Evolutionary conservation across 805 yeast genomes (phyloP).

Genomic region (Starmerella stellata): DNA sequence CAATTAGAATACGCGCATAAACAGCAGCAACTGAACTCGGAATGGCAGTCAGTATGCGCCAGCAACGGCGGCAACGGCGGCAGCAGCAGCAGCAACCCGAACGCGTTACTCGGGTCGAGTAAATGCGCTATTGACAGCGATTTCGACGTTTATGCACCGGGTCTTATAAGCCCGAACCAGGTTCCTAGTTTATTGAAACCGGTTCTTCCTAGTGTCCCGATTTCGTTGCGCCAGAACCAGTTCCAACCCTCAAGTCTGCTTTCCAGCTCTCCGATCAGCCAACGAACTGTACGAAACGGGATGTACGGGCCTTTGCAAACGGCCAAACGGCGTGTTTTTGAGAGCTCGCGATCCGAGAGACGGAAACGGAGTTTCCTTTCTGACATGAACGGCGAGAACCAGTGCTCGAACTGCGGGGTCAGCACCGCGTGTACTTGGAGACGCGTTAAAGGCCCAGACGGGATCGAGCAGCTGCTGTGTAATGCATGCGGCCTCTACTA

Average conservation of each 20-base stretch:
- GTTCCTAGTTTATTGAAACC: constrained; percentile 3
- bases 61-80: background rate
- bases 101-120: background rate
- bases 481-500: constrained; percentile 24
- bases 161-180: background rate
- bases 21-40: background rate
- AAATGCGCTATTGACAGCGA: background rate
- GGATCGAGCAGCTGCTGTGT: constrained; percentile 13
- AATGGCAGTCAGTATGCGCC: background rate
- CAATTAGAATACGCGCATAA: background rate
- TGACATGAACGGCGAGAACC: constrained; percentile 3
- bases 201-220: constrained; percentile 6
- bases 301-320: too few species aligned
- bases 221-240: background rate
- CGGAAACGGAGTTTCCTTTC: constrained; percentile 2
- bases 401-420: constrained; percentile 17
- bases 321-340: background rate
- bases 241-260: too few species aligned
- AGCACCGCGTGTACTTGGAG: constrained; percentile 16
- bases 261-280: constrained; percentile 13
- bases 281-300: constrained; percentile 4
- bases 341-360: background rate
- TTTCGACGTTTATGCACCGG: background rate
- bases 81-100: background rate
- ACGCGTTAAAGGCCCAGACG: constrained; percentile 6